phyloP scores from a whole-genome alignment of 345 rosid genomes.

The Cardamine chenopodiifolia region DNA sequence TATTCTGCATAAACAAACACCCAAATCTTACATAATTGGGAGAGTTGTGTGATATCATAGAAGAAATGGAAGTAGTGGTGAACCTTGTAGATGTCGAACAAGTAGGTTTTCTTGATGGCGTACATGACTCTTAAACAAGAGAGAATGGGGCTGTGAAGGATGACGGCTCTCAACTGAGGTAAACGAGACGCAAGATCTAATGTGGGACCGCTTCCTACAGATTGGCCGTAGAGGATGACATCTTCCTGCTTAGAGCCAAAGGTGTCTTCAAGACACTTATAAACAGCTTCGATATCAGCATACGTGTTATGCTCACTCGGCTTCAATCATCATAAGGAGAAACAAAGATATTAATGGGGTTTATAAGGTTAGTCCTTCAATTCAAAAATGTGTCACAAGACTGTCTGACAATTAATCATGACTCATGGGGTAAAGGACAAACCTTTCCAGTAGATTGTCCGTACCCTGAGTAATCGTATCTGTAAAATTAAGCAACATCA shows the following conservation, averaged over 20 bases:
- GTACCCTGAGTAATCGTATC: constrained; percentile 96
- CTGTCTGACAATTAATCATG: not conserved
- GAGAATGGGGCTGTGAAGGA: constrained; percentile 92
- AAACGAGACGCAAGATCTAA: constrained; percentile 82
- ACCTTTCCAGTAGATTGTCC: constrained; percentile 99
- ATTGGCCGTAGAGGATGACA: constrained; percentile 90
- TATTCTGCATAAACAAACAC: constrained; percentile 58
- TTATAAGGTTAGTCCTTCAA: not conserved
- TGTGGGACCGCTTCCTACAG: constrained; percentile 98
- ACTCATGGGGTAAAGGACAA: constrained; percentile 27
- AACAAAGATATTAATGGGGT: not conserved
- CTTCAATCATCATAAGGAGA: constrained; percentile 45
- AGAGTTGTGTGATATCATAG: not conserved
- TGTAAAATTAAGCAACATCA: constrained; percentile 35
- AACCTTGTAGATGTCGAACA: constrained; percentile 99
- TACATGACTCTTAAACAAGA: constrained; percentile 98
- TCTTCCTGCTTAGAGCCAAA: constrained; percentile 85
- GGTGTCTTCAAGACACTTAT: constrained; percentile 87
- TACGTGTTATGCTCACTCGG: constrained; percentile 97
- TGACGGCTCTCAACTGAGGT: constrained; percentile 75
- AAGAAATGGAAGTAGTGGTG: not conserved
- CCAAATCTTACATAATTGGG: not conserved
- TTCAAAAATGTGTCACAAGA: no score
- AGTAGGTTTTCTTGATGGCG: constrained; percentile 88
- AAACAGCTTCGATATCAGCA: constrained; percentile 93